Conservation (phyloP, 2,329 filamentous ascomycete genomes). For the Phaeosphaeria sp. region DNA sequence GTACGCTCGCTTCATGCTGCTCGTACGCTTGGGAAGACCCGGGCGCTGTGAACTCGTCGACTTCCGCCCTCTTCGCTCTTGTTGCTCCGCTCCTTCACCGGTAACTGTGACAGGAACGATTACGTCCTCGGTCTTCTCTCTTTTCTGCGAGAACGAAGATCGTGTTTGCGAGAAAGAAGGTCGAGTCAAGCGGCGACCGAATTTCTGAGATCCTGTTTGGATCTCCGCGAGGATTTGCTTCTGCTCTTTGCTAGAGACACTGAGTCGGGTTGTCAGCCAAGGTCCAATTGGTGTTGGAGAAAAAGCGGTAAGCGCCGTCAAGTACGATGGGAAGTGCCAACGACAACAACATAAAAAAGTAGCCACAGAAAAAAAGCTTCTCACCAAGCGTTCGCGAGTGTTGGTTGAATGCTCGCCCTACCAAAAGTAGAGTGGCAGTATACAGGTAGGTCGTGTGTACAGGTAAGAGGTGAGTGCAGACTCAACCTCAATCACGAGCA, state of each 20-base stretch:
- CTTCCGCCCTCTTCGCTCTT: conserved; percentile 42
- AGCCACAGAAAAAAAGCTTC: background rate
- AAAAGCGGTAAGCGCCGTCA: background rate
- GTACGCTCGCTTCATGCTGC: conserved; percentile 50
- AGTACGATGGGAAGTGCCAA: background rate
- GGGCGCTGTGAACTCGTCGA: conserved; percentile 40
- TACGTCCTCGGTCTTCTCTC: conserved; percentile 32
- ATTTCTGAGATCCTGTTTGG: conserved; percentile 46
- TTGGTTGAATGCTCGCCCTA: background rate
- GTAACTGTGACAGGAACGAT: conserved; percentile 39
- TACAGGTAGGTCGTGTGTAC: background rate
- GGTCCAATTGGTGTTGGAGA: background rate
- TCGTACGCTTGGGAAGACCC: conserved; percentile 44
- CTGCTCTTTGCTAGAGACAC: conserved; percentile 44
- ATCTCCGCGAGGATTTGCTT: conserved; percentile 50
- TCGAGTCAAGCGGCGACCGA: conserved; percentile 40
- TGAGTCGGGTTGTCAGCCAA: conserved; percentile 17
- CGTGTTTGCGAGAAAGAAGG: no score
- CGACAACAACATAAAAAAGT: background rate
- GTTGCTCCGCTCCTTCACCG: conserved; percentile 30
- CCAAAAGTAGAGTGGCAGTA: background rate
- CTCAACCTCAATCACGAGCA: background rate
- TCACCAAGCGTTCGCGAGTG: background rate
- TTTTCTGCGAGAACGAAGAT: conserved; percentile 21
- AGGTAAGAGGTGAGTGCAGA: conserved; percentile 7